These are phyloP conservation scores for Saturnispora ahearnii DNA, from an alignment of 805 yeast genomes.

Conservation along the genomic window DNA sequence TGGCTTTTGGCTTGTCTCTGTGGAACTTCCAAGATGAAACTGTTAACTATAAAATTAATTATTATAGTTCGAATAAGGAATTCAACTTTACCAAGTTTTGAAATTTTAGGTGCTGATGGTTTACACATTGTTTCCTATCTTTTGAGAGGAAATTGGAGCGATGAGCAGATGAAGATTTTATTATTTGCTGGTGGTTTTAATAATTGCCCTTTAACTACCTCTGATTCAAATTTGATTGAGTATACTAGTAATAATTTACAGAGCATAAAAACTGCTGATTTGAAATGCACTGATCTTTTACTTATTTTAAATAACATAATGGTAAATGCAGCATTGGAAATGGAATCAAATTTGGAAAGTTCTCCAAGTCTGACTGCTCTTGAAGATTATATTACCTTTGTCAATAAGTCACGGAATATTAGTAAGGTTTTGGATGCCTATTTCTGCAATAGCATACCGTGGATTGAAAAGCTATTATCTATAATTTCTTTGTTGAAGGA, in stretches of 20 bases:
- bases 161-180: conserved; percentile 34
- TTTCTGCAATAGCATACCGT: background rate
- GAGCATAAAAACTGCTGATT: conserved; percentile 7
- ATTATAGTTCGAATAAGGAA: conserved; percentile 38
- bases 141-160: conserved; percentile 40
- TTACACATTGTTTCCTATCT: conserved; percentile 37
- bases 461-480: conserved; percentile 6
- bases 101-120: conserved; percentile 47
- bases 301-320: conserved; percentile 15
- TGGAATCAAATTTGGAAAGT: background rate
- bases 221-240: background rate
- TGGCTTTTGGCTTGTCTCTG: conserved; percentile 53
- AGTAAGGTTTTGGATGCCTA: background rate
- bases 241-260: background rate
- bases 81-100: conserved; percentile 38
- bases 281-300: conserved; percentile 38
- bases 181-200: conserved; percentile 42
- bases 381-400: background rate
- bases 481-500: conserved; percentile 1
- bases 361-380: background rate
- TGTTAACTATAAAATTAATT: conserved; percentile 36
- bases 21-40: conserved; percentile 29
- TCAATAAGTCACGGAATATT: background rate
- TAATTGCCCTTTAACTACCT: conserved; percentile 10
- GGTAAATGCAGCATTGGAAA: conserved; percentile 6